Percentiles rank a stretch among this genome's conserved stretches.
These are phyloP conservation scores for Metschnikowia similis DNA, from an alignment of 805 yeast genomes.

Conservation along the genomic window DNA sequence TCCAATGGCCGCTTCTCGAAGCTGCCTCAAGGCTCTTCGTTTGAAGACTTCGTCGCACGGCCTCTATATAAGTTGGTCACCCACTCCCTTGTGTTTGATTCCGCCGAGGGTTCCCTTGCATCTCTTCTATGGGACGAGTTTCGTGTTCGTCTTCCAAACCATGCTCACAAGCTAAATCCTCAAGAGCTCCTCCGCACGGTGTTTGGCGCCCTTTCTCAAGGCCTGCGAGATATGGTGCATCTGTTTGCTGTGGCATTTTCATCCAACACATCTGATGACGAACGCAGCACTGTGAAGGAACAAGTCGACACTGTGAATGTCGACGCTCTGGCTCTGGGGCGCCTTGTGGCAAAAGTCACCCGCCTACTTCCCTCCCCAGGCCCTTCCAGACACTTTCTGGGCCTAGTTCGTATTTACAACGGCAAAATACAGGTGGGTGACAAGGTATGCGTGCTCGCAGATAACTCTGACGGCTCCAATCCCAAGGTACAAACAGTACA, in stretches of 20 bases:
- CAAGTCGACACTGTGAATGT: no score
- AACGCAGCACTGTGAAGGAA: no score
- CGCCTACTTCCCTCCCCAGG: slow-evolving; percentile 44
- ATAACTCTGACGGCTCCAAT: slow-evolving; percentile 59
- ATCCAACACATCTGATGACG: slow-evolving; percentile 7
- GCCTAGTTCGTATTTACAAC: slow-evolving; percentile 53
- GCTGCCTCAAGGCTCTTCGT: slow-evolving; percentile 35
- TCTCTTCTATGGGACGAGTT: slow-evolving; percentile 46
- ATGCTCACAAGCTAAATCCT: slow-evolving; percentile 49
- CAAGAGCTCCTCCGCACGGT: slow-evolving; percentile 54
- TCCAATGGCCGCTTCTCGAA: slow-evolving; percentile 45
- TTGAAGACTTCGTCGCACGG: slow-evolving; percentile 61
- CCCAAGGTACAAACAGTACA: slow-evolving; percentile 37
- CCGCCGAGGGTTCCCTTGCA: slow-evolving; percentile 35
- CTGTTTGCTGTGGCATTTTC: slow-evolving; percentile 22
- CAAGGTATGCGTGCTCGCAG: slow-evolving; percentile 54
- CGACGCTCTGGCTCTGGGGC: slow-evolving; percentile 27
- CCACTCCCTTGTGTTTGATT: slow-evolving; percentile 51
- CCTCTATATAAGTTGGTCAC: slow-evolving; percentile 79
- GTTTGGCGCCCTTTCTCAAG: slow-evolving; percentile 51
- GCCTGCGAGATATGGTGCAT: slow-evolving; percentile 49
- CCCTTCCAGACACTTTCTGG: background rate
- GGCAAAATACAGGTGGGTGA: slow-evolving; percentile 54
- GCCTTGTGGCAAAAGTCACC: slow-evolving; percentile 27
- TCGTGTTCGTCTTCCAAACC: slow-evolving; percentile 40